Percentiles rank a stretch among this genome's conserved stretches.
These are phyloP conservation scores for Arabis hirsuta DNA, from an alignment of 345 rosid genomes.

Conservation along the genomic window DNA sequence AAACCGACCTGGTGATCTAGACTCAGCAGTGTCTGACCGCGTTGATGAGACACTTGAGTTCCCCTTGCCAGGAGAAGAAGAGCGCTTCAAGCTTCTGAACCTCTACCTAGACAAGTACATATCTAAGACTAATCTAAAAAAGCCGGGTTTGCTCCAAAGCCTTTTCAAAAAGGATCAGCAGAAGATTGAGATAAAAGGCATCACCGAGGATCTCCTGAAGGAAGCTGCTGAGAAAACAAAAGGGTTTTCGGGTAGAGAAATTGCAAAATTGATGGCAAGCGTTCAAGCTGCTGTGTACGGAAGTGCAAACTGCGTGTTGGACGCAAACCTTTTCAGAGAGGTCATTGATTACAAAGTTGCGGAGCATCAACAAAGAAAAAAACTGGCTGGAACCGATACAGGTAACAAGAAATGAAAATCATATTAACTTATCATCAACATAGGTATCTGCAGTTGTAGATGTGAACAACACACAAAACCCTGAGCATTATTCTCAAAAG, in stretches of 20 bases:
- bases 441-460: slow-evolving; percentile 33
- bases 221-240: slow-evolving; percentile 87
- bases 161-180: slow-evolving; percentile 60
- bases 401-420: slow-evolving; percentile 33
- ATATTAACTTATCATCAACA: slow-evolving; percentile 25
- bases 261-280: slow-evolving; percentile 89
- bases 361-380: slow-evolving; percentile 86
- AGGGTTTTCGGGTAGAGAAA: slow-evolving; percentile 93
- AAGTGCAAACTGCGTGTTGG: slow-evolving; percentile 75
- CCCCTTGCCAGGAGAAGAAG: slow-evolving; percentile 83
- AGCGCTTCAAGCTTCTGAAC: slow-evolving; percentile 83
- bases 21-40: slow-evolving; percentile 91
- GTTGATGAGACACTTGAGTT: slow-evolving; percentile 92
- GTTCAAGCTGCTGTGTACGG: slow-evolving; percentile 97
- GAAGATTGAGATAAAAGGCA: slow-evolving; percentile 79
- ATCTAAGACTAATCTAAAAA: slow-evolving; percentile 64
- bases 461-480: slow-evolving; percentile 33
- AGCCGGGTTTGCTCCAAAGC: slow-evolving; percentile 55
- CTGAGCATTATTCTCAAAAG: slow-evolving; percentile 33
- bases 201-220: slow-evolving; percentile 71
- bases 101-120: slow-evolving; percentile 90
- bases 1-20: slow-evolving; percentile 97
- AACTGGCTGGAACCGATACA: slow-evolving; percentile 56
- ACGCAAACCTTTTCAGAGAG: slow-evolving; percentile 73
- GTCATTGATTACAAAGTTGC: slow-evolving; percentile 95